These are phyloP conservation scores for Fragaria iinumae DNA, from an alignment of 306 rosid genomes.

Conservation along the genomic window DNA sequence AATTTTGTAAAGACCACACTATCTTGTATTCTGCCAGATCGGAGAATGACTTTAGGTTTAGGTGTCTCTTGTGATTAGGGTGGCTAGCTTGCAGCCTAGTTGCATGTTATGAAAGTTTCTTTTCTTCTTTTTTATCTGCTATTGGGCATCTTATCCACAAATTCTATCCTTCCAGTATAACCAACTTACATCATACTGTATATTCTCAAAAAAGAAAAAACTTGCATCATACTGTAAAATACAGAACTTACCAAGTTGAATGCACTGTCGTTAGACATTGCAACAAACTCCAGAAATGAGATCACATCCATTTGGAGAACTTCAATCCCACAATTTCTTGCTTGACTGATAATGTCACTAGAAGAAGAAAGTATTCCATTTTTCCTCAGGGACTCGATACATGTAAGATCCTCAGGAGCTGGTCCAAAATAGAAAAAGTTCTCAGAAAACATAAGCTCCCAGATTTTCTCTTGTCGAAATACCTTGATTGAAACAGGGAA, in stretches of 20 bases:
- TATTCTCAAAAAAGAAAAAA: no score
- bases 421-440: slow-evolving; percentile 73
- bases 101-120: background rate
- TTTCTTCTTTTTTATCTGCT: background rate
- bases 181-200: background rate
- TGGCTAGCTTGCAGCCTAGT: background rate
- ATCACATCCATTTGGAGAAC: slow-evolving; percentile 69
- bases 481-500: slow-evolving; percentile 59
- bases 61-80: background rate
- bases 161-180: background rate
- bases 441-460: slow-evolving; percentile 93
- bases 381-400: slow-evolving; percentile 33
- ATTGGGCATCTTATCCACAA: no score
- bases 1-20: background rate
- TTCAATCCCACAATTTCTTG: slow-evolving; percentile 52
- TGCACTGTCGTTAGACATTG: slow-evolving; percentile 60
- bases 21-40: background rate
- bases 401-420: slow-evolving; percentile 44
- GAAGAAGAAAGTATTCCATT: slow-evolving; percentile 47
- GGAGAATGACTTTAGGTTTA: background rate
- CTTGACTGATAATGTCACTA: slow-evolving; percentile 32
- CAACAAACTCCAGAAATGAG: slow-evolving; percentile 81
- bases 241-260: slow-evolving; percentile 68
- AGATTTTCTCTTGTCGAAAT: slow-evolving; percentile 80
- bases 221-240: slow-evolving; percentile 7